Evolutionary conservation across 2,329 filamentous ascomycete genomes (phyloP).

Genomic region (Nemania abortiva): DNA sequence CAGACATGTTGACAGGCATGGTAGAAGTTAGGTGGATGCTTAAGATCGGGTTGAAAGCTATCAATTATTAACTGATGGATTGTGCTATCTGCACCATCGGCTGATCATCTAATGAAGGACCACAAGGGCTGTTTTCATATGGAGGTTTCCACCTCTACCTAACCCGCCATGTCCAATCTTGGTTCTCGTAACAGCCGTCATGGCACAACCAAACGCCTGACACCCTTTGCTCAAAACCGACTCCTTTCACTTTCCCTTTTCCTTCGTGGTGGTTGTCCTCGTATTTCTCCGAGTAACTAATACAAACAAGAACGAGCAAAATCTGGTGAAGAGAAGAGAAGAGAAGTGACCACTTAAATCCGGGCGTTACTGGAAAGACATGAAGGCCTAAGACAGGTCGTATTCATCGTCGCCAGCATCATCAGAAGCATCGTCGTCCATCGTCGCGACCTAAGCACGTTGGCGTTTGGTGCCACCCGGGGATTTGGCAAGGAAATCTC

Average conservation of each 20-base stretch:
- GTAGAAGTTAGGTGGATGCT: background rate
- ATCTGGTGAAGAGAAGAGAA: conserved; percentile 10
- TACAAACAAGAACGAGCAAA: conserved; percentile 42
- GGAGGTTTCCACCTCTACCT: background rate
- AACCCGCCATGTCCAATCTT: conserved; percentile 28
- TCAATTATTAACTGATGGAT: conserved; percentile 34
- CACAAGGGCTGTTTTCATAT: conserved; percentile 19
- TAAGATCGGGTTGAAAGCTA: conserved; percentile 3
- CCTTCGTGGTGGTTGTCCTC: conserved; percentile 11
- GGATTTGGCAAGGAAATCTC: conserved; percentile 51
- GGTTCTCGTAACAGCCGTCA: conserved; percentile 25
- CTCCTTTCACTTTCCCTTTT: conserved; percentile 19
- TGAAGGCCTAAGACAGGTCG: conserved; percentile 24
- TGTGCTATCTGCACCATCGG: conserved; percentile 12
- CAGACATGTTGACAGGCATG: background rate
- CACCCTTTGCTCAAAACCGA: conserved; percentile 30
- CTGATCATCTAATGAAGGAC: conserved; percentile 3
- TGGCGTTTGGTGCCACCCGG: conserved; percentile 51
- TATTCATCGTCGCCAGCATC: conserved; percentile 21
- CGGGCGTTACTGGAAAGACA: conserved; percentile 24
- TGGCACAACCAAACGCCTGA: conserved; percentile 34
- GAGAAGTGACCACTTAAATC: conserved; percentile 13
- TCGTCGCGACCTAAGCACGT: conserved; percentile 47
- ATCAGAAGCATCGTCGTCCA: conserved; percentile 31
- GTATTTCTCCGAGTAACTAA: conserved; percentile 24